Evolutionary conservation across 1,284 basidiomycete species (phyloP).

Genomic region (Tranzscheliella williamsii): DNA sequence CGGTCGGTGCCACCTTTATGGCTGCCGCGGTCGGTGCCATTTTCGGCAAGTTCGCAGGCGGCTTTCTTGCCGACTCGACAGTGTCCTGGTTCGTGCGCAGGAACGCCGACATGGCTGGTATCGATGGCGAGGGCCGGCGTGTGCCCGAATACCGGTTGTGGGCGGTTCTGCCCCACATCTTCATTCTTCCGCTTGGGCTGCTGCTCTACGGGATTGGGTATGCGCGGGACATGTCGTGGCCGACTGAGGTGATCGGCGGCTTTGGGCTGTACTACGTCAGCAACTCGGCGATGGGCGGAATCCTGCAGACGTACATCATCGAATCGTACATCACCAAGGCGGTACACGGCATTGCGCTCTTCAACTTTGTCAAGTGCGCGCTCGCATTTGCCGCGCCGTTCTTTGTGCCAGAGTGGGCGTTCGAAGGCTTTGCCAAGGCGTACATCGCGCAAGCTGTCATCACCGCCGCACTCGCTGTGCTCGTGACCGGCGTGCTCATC

Average conservation of each 20-base stretch:
- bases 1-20: constrained; percentile 58
- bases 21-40: constrained; percentile 57
- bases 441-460: constrained; percentile 57
- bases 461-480: constrained; percentile 41
- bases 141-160: constrained; percentile 61
- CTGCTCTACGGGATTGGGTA: constrained; percentile 57
- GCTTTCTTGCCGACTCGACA: constrained; percentile 54
- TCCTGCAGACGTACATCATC: constrained; percentile 56
- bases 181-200: constrained; percentile 54
- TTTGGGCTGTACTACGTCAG: constrained; percentile 57
- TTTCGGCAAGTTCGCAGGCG: constrained; percentile 60
- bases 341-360: constrained; percentile 60
- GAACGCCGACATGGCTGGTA: constrained; percentile 22
- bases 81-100: constrained; percentile 50
- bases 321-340: constrained; percentile 56
- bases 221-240: constrained; percentile 55
- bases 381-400: constrained; percentile 61
- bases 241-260: constrained; percentile 59
- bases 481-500: constrained; percentile 42
- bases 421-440: constrained; percentile 39
- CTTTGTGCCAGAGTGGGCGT: constrained; percentile 59
- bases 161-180: constrained; percentile 52
- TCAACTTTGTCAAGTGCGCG: constrained; percentile 62
- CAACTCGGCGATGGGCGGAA: constrained; percentile 22
- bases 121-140: constrained; percentile 18